phyloP scores from a whole-genome alignment of 306 rosid genomes.

The Castanospermum australe region DNA sequence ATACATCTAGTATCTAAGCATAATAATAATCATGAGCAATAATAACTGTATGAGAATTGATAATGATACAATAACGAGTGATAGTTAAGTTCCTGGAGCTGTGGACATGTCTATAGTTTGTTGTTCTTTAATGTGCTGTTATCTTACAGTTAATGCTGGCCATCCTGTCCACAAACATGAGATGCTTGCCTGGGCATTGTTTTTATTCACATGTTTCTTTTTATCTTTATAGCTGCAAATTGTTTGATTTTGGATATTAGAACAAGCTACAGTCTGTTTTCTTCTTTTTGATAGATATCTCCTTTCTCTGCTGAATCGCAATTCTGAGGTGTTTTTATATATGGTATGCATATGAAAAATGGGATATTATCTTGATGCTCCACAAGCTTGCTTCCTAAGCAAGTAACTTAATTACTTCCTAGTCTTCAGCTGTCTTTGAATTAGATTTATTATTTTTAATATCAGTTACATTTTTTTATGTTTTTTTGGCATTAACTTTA shows the following conservation, averaged over 20 bases:
- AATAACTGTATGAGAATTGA: background rate
- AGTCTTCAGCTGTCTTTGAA: background rate
- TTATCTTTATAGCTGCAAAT: background rate
- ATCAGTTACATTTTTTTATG: background rate
- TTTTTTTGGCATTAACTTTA: background rate
- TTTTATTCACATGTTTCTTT: conserved; percentile 2
- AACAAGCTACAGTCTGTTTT: background rate
- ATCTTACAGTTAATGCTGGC: background rate
- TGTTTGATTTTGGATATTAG: background rate
- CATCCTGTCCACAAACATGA: background rate
- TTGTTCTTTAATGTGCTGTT: background rate
- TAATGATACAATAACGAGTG: background rate
- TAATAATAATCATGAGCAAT: background rate
- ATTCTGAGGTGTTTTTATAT: conserved; percentile 17
- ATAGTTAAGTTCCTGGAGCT: background rate
- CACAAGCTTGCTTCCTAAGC: background rate
- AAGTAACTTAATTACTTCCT: background rate
- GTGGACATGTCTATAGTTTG: background rate
- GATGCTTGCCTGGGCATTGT: background rate
- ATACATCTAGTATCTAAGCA: background rate
- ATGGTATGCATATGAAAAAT: conserved; percentile 8
- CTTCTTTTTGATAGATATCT: background rate
- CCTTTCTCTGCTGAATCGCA: background rate
- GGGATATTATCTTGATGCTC: background rate
- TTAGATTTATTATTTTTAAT: background rate